Conservation (phyloP, 805 yeast species). For the Naumovozyma baii region DNA sequence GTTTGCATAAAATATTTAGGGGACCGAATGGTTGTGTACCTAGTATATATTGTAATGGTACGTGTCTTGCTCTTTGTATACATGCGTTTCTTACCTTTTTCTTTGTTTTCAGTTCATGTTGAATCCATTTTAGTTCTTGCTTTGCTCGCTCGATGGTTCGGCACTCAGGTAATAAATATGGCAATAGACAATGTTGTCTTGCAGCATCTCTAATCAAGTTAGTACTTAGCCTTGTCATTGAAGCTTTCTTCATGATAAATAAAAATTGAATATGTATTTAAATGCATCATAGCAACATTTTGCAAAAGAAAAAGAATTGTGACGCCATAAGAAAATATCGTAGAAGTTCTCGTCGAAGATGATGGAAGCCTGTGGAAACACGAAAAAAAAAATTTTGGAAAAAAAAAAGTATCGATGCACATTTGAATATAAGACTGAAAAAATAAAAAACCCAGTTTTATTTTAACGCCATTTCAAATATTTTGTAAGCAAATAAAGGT, state of each 20-base stretch:
- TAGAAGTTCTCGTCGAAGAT: background rate
- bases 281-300: background rate
- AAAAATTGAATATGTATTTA: background rate
- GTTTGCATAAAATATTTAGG: constrained; percentile 48
- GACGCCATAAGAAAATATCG: background rate
- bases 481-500: background rate
- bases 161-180: constrained; percentile 24
- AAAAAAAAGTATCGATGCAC: background rate
- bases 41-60: constrained; percentile 77
- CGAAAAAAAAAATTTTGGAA: background rate
- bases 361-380: background rate
- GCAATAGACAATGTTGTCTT: constrained; percentile 12
- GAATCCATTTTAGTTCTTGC: constrained; percentile 24
- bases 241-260: background rate
- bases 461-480: too few relatives aligned
- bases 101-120: constrained; percentile 7
- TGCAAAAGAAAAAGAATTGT: too few relatives aligned
- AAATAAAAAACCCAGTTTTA: too few relatives aligned
- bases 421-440: background rate
- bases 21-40: constrained; percentile 82
- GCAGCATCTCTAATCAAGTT: constrained; percentile 9
- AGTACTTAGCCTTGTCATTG: constrained; percentile 18
- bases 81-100: constrained; percentile 36
- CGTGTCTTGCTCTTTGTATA: constrained; percentile 37
- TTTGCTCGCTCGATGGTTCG: constrained; percentile 15